phyloP scores from a whole-genome alignment of 1,284 basidiomycete species.

The Porphyrellus sp. region DNA sequence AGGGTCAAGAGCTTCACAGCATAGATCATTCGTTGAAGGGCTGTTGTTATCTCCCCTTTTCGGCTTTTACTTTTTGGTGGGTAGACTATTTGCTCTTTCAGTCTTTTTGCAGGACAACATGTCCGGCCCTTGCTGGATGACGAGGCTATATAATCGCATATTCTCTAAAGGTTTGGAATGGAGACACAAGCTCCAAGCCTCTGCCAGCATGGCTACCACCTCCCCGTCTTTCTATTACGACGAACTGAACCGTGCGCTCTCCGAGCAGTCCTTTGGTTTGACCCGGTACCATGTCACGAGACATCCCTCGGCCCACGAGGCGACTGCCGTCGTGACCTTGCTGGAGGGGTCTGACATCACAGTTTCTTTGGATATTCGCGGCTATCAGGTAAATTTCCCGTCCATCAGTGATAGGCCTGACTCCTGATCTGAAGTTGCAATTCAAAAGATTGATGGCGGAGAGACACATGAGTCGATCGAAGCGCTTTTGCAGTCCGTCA shows the following conservation, averaged over 20 bases:
- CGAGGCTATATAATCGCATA: slow-evolving; percentile 33
- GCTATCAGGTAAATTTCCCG: slow-evolving; percentile 46
- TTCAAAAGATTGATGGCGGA: slow-evolving; percentile 19
- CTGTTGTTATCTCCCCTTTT: slow-evolving; percentile 16
- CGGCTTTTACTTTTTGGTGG: slow-evolving; percentile 12
- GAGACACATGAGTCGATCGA: slow-evolving; percentile 55
- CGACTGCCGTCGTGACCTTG: slow-evolving; percentile 50
- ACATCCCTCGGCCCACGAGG: slow-evolving; percentile 42
- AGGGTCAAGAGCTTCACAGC: slow-evolving; percentile 28
- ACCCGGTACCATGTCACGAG: slow-evolving; percentile 41
- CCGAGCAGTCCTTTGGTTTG: slow-evolving; percentile 60
- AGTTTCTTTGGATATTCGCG: slow-evolving; percentile 50
- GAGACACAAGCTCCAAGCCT: slow-evolving; percentile 7
- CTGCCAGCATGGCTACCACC: slow-evolving; percentile 22
- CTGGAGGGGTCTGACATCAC: slow-evolving; percentile 50
- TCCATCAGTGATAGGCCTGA: not conserved
- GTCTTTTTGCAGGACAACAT: slow-evolving; percentile 17
- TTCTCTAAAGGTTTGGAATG: slow-evolving; percentile 16
- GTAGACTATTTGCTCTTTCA: slow-evolving; percentile 9
- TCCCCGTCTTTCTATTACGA: slow-evolving; percentile 43
- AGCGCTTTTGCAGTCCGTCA: slow-evolving; percentile 49
- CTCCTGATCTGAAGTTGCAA: slow-evolving; percentile 8
- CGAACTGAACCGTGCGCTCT: slow-evolving; percentile 54
- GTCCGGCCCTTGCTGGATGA: slow-evolving; percentile 30
- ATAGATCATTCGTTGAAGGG: slow-evolving; percentile 19